Percentiles rank a stretch among this genome's conserved stretches.
Evolutionary conservation across 371 early-diverging fungal species (phyloP).

Genomic region (Mucor mucedo): DNA sequence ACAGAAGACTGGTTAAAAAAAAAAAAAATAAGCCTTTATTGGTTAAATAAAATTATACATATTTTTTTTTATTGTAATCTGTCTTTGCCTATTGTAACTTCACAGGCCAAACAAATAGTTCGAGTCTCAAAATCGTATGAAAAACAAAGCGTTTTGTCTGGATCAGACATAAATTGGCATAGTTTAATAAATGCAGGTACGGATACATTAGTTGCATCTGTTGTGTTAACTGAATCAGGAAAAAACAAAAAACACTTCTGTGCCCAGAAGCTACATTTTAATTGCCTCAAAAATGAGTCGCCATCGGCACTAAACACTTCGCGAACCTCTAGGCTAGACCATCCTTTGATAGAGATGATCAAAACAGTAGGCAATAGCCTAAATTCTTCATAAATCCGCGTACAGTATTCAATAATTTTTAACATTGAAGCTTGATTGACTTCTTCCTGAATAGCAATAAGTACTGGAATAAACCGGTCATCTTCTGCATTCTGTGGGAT

Average conservation of each 20-base stretch:
- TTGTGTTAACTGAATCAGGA: conserved; percentile 3
- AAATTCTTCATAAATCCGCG: conserved; percentile 4
- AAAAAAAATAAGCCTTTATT: too few relatives aligned
- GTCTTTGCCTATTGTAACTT: conserved; percentile 7
- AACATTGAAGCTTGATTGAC: not conserved
- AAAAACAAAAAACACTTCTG: conserved; percentile 14
- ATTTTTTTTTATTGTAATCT: not conserved
- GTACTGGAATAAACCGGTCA: too few relatives aligned
- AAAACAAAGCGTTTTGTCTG: conserved; percentile 15
- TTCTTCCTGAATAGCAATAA: not conserved
- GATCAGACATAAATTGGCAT: conserved; percentile 20
- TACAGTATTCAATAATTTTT: not conserved
- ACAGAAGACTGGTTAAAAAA: too few relatives aligned
- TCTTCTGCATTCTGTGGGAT: too few relatives aligned
- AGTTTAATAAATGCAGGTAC: conserved; percentile 9
- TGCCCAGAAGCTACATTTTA: conserved; percentile 13
- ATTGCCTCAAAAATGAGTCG: conserved; percentile 14
- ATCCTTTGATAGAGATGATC: conserved; percentile 7
- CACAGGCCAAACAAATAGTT: conserved; percentile 17
- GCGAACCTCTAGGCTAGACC: conserved; percentile 10
- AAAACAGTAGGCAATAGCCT: conserved; percentile 12
- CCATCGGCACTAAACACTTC: too few relatives aligned
- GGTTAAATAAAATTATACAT: not conserved
- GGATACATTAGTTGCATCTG: not conserved
- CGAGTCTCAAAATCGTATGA: conserved; percentile 7